phyloP scores from a whole-genome alignment of 2,329 filamentous ascomycete genomes.

The Boeremia exigua region DNA sequence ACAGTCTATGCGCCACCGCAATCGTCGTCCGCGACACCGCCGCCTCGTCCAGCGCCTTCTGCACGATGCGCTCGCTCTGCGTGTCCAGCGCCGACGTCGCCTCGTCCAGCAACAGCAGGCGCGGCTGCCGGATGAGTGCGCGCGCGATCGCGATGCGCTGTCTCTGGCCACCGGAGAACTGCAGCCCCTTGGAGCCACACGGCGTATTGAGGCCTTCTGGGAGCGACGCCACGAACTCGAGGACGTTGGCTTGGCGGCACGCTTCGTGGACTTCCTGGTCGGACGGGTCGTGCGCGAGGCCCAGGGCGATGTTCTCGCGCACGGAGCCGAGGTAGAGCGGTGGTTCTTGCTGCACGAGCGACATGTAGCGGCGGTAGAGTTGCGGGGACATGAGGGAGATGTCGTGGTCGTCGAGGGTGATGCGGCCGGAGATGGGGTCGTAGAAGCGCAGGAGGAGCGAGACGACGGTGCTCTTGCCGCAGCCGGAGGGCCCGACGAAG shows the following conservation, averaged over 20 bases:
- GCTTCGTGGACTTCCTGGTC: constrained; percentile 53
- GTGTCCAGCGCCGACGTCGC: constrained; percentile 68
- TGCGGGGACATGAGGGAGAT: constrained; percentile 49
- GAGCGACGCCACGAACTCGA: constrained; percentile 40
- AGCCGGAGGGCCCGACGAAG: constrained; percentile 74
- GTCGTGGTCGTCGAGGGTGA: constrained; percentile 73
- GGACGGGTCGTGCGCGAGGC: constrained; percentile 51
- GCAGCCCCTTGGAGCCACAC: constrained; percentile 55
- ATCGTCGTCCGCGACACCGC: constrained; percentile 50
- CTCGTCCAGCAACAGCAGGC: constrained; percentile 64
- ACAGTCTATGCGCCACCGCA: constrained; percentile 56
- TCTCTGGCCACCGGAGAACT: constrained; percentile 76
- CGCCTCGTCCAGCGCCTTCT: constrained; percentile 69
- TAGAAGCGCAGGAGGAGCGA: constrained; percentile 93
- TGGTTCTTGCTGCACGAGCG: constrained; percentile 59
- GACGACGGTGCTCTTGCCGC: constrained; percentile 91
- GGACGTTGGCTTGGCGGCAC: constrained; percentile 50
- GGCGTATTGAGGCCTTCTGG: constrained; percentile 19
- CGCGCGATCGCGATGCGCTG: constrained; percentile 78
- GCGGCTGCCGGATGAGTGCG: constrained; percentile 68
- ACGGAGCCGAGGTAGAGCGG: constrained; percentile 55
- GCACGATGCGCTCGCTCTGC: constrained; percentile 70
- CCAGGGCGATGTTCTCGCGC: constrained; percentile 57
- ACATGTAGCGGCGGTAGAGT: constrained; percentile 72
- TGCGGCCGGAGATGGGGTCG: constrained; percentile 73